Percentiles rank a stretch among this genome's conserved stretches.
Evolutionary conservation across 2,329 filamentous ascomycete genomes (phyloP).

Genomic region (Penicillium brevicompactum): DNA sequence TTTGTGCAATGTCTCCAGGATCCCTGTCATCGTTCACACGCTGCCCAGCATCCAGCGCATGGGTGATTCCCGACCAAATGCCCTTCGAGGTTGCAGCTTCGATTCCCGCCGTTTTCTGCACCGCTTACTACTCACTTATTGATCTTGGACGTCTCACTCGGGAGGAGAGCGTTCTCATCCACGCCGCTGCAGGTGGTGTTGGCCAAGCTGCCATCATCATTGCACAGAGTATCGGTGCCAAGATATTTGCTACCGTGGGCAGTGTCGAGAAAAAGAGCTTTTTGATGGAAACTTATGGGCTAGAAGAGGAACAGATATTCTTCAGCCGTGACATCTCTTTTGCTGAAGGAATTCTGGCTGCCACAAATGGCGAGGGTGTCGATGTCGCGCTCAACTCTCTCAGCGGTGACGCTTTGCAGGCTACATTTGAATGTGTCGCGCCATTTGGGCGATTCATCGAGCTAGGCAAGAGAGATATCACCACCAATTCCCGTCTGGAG

Average conservation of each 20-base stretch:
- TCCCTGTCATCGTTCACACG: conserved; percentile 29
- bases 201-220: conserved; percentile 30
- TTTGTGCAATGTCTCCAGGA: conserved; percentile 41
- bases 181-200: conserved; percentile 29
- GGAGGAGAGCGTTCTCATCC: conserved; percentile 26
- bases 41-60: conserved; percentile 32
- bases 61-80: conserved; percentile 35
- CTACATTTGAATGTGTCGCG: conserved; percentile 31
- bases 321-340: conserved; percentile 25
- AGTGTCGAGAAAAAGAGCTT: conserved; percentile 25
- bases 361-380: conserved; percentile 28
- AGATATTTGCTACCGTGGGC: conserved; percentile 27
- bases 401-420: conserved; percentile 30
- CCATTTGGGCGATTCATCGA: conserved; percentile 37
- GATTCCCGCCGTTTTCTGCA: conserved; percentile 29
- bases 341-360: conserved; percentile 27
- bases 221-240: conserved; percentile 23
- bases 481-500: conserved; percentile 42
- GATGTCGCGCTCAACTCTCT: conserved; percentile 34
- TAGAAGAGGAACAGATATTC: conserved; percentile 18
- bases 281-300: conserved; percentile 19
- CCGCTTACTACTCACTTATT: conserved; percentile 29
- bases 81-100: conserved; percentile 30
- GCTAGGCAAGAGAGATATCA: conserved; percentile 37
- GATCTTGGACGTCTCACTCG: conserved; percentile 25